Conservation (phyloP, 148 eudicot genomes). For the Nyssa sinensis region DNA sequence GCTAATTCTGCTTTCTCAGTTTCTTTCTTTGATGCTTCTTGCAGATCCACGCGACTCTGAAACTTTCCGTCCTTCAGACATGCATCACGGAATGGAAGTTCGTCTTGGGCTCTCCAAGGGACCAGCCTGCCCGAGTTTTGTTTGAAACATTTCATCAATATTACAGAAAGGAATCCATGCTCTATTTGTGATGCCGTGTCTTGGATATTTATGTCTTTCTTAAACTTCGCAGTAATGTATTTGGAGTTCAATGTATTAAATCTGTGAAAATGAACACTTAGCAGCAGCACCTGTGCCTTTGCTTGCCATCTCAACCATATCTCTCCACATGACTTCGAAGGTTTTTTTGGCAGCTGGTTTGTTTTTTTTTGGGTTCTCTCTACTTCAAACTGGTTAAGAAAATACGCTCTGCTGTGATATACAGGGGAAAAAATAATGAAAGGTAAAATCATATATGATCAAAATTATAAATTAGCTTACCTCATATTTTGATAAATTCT, state of each 20-base stretch:
- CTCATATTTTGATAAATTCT: too few species aligned
- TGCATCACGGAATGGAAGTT: constrained; percentile 98
- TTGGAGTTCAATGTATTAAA: background rate
- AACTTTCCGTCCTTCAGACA: constrained; percentile 59
- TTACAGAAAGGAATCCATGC: background rate
- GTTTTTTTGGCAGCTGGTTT: background rate
- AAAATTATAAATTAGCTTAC: too few species aligned
- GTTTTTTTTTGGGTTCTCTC: background rate
- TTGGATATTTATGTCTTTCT: background rate
- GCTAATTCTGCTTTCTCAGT: background rate
- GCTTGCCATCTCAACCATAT: background rate
- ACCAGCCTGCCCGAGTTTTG: constrained; percentile 80
- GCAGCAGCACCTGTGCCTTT: background rate
- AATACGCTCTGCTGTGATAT: too few species aligned
- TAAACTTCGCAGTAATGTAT: background rate
- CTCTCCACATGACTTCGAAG: background rate
- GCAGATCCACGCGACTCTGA: constrained; percentile 94
- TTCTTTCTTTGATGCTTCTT: constrained; percentile 13
- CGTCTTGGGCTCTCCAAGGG: constrained; percentile 84
- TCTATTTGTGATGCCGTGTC: background rate
- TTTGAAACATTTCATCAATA: constrained; percentile 31
- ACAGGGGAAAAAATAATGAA: too few species aligned
- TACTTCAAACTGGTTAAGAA: too few species aligned
- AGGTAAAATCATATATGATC: too few species aligned
- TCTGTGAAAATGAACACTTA: background rate